Evolutionary conservation across 1,284 basidiomycete genomes (phyloP).

Genomic region (Cryptococcus neoformans): DNA sequence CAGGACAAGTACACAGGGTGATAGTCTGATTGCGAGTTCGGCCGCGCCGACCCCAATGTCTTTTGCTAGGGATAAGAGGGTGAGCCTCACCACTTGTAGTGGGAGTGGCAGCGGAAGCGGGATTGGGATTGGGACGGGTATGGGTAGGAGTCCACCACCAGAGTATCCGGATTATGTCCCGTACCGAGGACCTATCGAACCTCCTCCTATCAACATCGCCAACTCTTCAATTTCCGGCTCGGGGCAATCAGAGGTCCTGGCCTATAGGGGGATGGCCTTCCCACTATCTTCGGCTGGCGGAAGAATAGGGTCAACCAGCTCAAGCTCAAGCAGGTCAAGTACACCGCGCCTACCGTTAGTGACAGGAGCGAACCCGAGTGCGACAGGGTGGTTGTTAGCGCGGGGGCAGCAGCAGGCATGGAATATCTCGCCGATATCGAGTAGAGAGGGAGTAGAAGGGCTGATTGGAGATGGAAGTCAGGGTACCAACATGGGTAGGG

Average conservation of each 20-base stretch:
- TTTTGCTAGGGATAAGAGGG: background rate
- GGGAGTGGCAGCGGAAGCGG: slow-evolving; percentile 2
- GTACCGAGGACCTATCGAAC: slow-evolving; percentile 32
- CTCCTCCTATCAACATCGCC: slow-evolving; percentile 1
- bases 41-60: background rate
- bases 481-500: background rate
- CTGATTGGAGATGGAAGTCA: background rate
- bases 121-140: background rate
- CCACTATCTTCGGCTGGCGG: background rate
- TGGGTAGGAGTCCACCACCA: slow-evolving; percentile 6
- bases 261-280: background rate
- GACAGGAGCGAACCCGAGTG: slow-evolving; percentile 4
- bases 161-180: slow-evolving; percentile 40
- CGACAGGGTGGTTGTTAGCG: slow-evolving; percentile 5
- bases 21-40: background rate
- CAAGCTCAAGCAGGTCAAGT: background rate
- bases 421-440: slow-evolving; percentile 1
- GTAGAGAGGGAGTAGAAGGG: background rate
- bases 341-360: slow-evolving; percentile 8
- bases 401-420: background rate
- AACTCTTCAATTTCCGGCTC: background rate
- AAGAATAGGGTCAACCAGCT: background rate
- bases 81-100: slow-evolving; percentile 1
- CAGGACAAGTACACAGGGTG: background rate
- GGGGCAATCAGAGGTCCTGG: background rate